Evolutionary conservation across 2,329 filamentous ascomycete species (phyloP).

Genomic region (Furcasterigmium sp.): DNA sequence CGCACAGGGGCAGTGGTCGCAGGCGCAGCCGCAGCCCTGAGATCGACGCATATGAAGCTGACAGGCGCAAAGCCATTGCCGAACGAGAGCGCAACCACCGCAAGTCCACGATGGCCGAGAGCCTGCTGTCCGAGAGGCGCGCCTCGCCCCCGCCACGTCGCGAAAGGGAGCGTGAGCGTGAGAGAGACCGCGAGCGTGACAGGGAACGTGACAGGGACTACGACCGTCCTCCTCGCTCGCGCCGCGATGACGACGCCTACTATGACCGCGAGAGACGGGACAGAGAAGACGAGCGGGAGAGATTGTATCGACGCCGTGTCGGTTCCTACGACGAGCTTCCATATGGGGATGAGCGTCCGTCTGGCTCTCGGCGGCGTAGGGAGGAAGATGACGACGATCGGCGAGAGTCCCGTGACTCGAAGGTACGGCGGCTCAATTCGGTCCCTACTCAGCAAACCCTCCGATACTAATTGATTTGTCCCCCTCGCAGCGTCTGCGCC

Average conservation of each 20-base stretch:
- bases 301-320: constrained; percentile 76
- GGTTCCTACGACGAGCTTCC: constrained; percentile 83
- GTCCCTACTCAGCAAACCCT: neutral
- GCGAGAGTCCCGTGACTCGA: constrained; percentile 61
- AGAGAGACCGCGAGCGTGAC: constrained; percentile 38
- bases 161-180: constrained; percentile 22
- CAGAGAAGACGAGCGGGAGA: constrained; percentile 85
- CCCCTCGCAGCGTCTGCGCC: constrained; percentile 47
- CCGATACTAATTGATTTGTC: constrained; percentile 20
- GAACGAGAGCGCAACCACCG: constrained; percentile 92
- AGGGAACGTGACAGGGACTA: constrained; percentile 37
- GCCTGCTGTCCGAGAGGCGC: constrained; percentile 41
- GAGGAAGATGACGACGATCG: constrained; percentile 73
- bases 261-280: constrained; percentile 86
- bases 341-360: constrained; percentile 72
- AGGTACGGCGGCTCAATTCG: constrained; percentile 39
- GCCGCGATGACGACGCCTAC: constrained; percentile 59
- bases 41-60: constrained; percentile 88
- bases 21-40: constrained; percentile 88
- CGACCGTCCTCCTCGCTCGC: constrained; percentile 46
- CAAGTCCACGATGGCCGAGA: constrained; percentile 68
- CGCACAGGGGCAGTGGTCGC: constrained; percentile 54
- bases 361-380: constrained; percentile 66
- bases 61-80: constrained; percentile 87
- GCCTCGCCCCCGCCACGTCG: constrained; percentile 35